Percentiles rank a stretch among this genome's conserved stretches.
Evolutionary conservation across 371 early-diverging fungal genomes (phyloP).

Genomic region (Haplosporangium sp.): DNA sequence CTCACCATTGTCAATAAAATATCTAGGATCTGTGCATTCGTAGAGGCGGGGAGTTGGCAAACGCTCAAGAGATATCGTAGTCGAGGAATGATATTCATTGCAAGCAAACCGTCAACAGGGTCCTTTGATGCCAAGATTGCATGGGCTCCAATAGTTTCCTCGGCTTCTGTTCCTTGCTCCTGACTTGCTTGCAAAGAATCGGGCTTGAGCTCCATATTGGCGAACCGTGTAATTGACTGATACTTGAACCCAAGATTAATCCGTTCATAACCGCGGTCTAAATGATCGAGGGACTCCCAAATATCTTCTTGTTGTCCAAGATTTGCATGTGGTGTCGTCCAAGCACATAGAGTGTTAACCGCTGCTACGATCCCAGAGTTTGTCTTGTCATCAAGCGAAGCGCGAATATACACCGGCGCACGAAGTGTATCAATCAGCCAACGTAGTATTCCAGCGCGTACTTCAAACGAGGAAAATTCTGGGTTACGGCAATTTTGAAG

Average conservation of each 20-base stretch:
- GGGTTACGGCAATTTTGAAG: conserved; percentile 62
- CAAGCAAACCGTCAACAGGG: conserved; percentile 63
- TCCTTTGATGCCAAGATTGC: conserved; percentile 66
- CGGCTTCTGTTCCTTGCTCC: conserved; percentile 48
- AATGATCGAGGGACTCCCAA: conserved; percentile 44
- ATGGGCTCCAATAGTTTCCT: conserved; percentile 57
- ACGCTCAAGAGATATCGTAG: conserved; percentile 65
- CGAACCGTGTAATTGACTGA: conserved; percentile 36
- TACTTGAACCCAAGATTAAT: conserved; percentile 41
- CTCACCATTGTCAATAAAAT: conserved; percentile 63
- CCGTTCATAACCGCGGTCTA: conserved; percentile 45
- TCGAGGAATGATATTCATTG: conserved; percentile 69
- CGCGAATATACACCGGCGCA: conserved; percentile 65
- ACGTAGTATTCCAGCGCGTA: conserved; percentile 55
- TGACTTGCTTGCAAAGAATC: conserved; percentile 46
- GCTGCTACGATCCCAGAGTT: conserved; percentile 69
- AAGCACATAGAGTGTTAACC: conserved; percentile 62
- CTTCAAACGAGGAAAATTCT: conserved; percentile 18
- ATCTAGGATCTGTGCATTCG: conserved; percentile 60
- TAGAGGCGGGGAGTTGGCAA: conserved; percentile 54
- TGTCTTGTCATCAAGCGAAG: conserved; percentile 75
- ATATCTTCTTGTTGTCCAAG: conserved; percentile 16
- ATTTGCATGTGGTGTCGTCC: conserved; percentile 25
- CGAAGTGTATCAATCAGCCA: conserved; percentile 57
- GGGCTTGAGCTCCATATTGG: conserved; percentile 53